Base-by-base conservation (phyloP, 352 stramenopile genomes). In the Pythium folliculosum region DNA sequence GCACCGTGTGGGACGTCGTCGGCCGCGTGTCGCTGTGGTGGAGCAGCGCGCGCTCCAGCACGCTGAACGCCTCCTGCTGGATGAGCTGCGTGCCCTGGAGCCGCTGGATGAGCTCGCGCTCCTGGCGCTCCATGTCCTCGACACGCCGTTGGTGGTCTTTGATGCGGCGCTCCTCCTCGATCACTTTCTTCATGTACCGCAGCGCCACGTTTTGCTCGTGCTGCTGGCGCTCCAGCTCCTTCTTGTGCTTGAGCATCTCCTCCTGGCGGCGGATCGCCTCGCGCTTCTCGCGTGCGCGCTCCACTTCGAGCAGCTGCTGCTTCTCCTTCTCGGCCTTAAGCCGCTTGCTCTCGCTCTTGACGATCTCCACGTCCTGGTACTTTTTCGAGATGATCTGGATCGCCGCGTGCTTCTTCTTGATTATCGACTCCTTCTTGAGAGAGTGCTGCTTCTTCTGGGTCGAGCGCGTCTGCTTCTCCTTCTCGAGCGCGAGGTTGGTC, bases 361-460 rank as follows among this genome's bases (percentile, higher is more conserved):
- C 80, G 43, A 83, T 76, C 55, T 90, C 84, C 1, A 92, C 84
- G 59, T 92, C 84, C 60, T 92, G 81, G 57, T 85, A 90, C 40
- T 89, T 89, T 57, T 86, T 88, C 5, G 84, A 88, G 48, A 92
- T 89, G 45, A 88, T 69, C 54, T 86, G 81, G 60, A 92, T 89
- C 30, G 82, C 80, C 2, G 81, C 81, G 50, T 90, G 81, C 32
- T 85, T 85, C 68, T 92, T 92, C 64, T 88, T 87, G 63, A 92
- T 81, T 17, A 90, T 77, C 1, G 81, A 90, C 49, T 89, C 79
- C 59, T 90, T 89, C 47, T 90, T 89, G 49, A 88, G 69, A 25
- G 71, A 74, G 35, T 82, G 58, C 53, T 92, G 84, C 55, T 80
- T 80, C 58, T 84, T 85, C 51, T 88, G 82, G 16, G 75, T 77